Conservation (phyloP, 176 grass and related monocot species). For the Zea luxurians region DNA sequence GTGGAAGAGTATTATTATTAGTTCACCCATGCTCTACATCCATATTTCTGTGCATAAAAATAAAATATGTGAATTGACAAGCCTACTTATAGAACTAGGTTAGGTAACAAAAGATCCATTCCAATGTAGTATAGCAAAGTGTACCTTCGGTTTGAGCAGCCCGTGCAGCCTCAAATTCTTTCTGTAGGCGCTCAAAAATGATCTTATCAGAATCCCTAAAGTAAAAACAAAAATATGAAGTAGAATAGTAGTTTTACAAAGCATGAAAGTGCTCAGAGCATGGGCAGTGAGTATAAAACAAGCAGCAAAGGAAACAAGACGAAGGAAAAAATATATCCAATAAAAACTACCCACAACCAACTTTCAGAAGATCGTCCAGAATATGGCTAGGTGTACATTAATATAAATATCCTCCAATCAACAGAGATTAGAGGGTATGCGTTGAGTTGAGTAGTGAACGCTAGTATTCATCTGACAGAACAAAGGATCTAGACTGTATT, state of each 20-base stretch:
- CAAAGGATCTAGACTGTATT: not conserved
- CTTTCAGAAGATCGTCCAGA: not conserved
- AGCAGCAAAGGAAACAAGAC: not conserved
- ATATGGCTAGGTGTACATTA: not conserved
- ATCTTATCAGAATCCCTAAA: constrained; percentile 92
- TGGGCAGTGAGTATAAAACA: not conserved
- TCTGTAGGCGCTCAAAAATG: constrained; percentile 89
- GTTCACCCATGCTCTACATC: not conserved
- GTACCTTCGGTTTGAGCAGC: constrained; percentile 78
- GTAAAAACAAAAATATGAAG: not conserved
- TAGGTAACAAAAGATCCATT: constrained; percentile 29
- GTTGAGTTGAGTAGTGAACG: not conserved
- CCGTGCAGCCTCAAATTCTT: constrained; percentile 79
- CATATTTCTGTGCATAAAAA: not conserved
- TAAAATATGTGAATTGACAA: not conserved
- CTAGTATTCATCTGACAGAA: not conserved
- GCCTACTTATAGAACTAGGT: constrained; percentile 26
- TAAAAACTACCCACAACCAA: not conserved
- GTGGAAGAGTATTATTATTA: not conserved
- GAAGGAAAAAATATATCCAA: constrained; percentile 1
- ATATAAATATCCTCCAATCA: not conserved
- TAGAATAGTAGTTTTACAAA: constrained; percentile 23
- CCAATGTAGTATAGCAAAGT: not conserved
- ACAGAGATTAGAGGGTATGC: not conserved
- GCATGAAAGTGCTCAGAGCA: not conserved